Percentiles rank a stretch among this genome's conserved stretches.
These are phyloP conservation scores for Yamagishiella unicocca DNA, from an alignment of 139 green algal genomes.

Conservation along the genomic window DNA sequence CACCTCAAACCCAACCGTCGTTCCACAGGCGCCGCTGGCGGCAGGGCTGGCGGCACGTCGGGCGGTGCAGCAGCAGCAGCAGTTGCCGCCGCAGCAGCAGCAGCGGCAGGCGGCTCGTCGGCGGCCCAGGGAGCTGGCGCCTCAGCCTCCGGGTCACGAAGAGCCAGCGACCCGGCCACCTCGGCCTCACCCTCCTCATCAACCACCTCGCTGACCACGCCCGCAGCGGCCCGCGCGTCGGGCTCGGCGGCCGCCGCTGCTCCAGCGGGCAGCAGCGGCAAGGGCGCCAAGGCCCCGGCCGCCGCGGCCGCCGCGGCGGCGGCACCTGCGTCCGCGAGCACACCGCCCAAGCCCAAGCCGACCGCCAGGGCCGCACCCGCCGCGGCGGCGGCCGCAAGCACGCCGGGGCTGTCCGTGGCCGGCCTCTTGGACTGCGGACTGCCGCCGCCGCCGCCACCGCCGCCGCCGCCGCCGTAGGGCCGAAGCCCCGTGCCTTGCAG, in stretches of 20 bases:
- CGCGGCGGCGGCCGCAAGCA: neutral
- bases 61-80: no score
- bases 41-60: no score
- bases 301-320: neutral
- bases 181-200: neutral
- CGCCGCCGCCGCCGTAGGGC: neutral
- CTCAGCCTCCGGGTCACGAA: neutral
- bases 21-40: no score
- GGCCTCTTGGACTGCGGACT: neutral
- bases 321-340: neutral
- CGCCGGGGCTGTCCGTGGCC: neutral
- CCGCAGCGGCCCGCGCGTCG: neutral
- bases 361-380: neutral
- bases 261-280: neutral
- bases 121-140: no score
- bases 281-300: neutral
- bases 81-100: no score
- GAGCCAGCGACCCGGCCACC: conserved; percentile 16
- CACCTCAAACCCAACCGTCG: no score
- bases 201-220: neutral
- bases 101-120: no score
- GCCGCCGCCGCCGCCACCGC: neutral
- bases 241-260: neutral
- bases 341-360: conserved; percentile 23
- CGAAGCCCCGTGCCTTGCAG: neutral